Base-by-base conservation (phyloP, 2,329 filamentous ascomycete genomes). In the Beauveria varroae region DNA sequence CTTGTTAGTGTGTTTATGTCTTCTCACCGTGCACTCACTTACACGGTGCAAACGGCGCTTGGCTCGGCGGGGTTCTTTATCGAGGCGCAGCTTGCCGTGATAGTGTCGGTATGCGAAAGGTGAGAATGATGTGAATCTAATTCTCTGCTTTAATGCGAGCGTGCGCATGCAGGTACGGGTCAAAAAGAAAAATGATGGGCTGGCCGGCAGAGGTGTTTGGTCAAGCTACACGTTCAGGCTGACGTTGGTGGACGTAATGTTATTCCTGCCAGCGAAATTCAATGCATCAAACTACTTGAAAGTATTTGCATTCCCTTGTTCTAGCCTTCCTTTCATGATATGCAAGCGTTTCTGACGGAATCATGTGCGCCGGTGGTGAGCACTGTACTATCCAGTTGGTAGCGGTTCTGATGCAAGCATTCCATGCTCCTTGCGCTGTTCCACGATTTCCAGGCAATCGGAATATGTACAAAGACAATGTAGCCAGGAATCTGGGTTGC, bases 31-130 rank as follows among this genome's bases (percentile, higher is more conserved):
- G 18, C 10, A 22, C 46, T 58, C 56, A 43, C 46, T 51, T 34
- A 37, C 10, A 24, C 24, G 20, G 26, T 53, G 57, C 49, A 60
- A 60, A 60, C 57, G 49, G 40, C 37, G 57, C 24, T 24, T 40
- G 16, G 49, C 28, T 46, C 9, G 10, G 57, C 40, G 49, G 40
- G 41, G 49, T 47, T 14, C 47, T 46, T 60, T 53, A 41, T 37
- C 20, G 41, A 46, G 57, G 49, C n/a, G 49, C 49, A 14, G 49
- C 57, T 53, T 52, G 40, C 40, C 49, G 53, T 24, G 18, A 7
- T 24, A 60, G 57, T 60, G 57, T 53, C 57, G 49, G 40, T 53
- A 53, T 44, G 57, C 49, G 40, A 37, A 14, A n/a, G 26, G 26
- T 26, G 14, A 47, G 37, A 10, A 22, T 2, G 12, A 5, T 18